Percentiles rank a stretch among this genome's conserved stretches.
phyloP scores from a whole-genome alignment of 1,284 basidiomycete genomes.

The Malassezia equina region DNA sequence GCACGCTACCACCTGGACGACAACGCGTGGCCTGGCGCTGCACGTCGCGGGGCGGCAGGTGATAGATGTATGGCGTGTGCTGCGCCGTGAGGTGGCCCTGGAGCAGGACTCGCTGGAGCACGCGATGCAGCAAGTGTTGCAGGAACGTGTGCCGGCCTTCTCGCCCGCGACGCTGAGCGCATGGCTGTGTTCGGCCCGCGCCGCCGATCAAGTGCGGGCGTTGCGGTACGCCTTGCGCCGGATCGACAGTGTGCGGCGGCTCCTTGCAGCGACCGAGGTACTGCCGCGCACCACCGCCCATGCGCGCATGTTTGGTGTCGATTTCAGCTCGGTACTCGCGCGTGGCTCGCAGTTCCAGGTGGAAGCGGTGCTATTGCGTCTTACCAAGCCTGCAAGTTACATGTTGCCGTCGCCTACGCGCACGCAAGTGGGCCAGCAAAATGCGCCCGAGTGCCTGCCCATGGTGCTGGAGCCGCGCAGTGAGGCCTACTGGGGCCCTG shows the following conservation, averaged over 20 bases:
- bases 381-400: constrained; percentile 83
- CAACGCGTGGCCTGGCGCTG: constrained; percentile 68
- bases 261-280: constrained; percentile 39
- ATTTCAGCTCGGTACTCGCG: constrained; percentile 88
- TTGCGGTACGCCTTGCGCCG: constrained; percentile 32
- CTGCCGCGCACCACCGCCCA: constrained; percentile 59
- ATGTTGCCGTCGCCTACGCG: constrained; percentile 40
- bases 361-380: constrained; percentile 93
- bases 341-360: constrained; percentile 97
- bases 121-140: constrained; percentile 55
- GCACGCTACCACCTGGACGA: constrained; percentile 54
- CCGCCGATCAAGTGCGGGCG: constrained; percentile 17
- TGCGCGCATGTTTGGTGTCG: constrained; percentile 88
- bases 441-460: constrained; percentile 87
- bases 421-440: constrained; percentile 58
- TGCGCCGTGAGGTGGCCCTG: constrained; percentile 72
- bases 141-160: constrained; percentile 59
- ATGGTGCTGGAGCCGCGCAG: constrained; percentile 88
- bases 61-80: constrained; percentile 82
- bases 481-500: constrained; percentile 81
- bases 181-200: constrained; percentile 56
- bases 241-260: constrained; percentile 27
- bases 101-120: constrained; percentile 82
- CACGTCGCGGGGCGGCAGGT: constrained; percentile 78
- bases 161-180: constrained; percentile 59